phyloP scores from a whole-genome alignment of 768 basidiomycete genomes.

The Lactifluus echinatus region DNA sequence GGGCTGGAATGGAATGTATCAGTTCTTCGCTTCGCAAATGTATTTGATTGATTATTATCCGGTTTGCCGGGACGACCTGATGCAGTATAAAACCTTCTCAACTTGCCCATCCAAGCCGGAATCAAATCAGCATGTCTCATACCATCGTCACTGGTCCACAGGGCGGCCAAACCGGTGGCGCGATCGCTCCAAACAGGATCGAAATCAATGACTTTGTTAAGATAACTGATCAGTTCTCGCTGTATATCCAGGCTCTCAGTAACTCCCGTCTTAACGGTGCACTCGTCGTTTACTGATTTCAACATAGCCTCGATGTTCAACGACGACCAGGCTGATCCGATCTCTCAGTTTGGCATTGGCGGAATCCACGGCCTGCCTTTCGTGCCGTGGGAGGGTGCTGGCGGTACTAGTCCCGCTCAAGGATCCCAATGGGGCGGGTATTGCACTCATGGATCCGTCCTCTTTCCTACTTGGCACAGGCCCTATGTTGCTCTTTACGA shows the following conservation, averaged over 20 bases:
- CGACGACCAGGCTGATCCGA: constrained; percentile 26
- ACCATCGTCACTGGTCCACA: constrained; percentile 7
- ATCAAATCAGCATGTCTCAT: constrained; percentile 19
- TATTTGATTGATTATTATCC: too few species aligned
- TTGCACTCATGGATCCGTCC: constrained; percentile 44
- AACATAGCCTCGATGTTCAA: constrained; percentile 27
- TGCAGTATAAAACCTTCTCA: too few species aligned
- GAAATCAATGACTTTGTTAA: constrained; percentile 26
- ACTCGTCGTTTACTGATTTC: neutral
- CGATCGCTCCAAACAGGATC: constrained; percentile 14
- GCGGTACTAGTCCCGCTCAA: constrained; percentile 23
- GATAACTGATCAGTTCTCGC: constrained; percentile 38
- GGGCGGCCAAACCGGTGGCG: constrained; percentile 9
- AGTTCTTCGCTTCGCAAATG: too few species aligned
- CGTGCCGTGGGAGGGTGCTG: constrained; percentile 36
- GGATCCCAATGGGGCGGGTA: constrained; percentile 36
- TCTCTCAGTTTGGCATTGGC: constrained; percentile 38
- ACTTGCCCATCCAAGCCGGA: too few species aligned
- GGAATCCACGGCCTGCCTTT: constrained; percentile 48
- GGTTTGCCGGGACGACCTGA: too few species aligned
- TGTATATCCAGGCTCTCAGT: constrained; percentile 45
- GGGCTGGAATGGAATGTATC: too few species aligned
- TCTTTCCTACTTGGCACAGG: constrained; percentile 51
- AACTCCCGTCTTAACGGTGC: neutral
- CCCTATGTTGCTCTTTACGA: constrained; percentile 45